Conservation (phyloP, 495 filamentous ascomycete species). For the Talaromyces nanjingensis region DNA sequence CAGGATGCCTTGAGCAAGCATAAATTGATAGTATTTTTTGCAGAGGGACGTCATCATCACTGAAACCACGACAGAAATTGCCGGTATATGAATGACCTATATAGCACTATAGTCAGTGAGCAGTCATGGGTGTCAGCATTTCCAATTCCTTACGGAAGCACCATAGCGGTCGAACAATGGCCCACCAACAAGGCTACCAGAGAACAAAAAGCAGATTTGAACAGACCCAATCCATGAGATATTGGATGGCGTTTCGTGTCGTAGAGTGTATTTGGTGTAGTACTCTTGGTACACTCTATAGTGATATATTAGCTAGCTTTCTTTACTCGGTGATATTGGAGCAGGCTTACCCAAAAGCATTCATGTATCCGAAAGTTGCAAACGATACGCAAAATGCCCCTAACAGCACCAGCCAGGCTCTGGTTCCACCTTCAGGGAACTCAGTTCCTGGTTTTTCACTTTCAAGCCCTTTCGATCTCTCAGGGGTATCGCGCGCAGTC, state of each 20-base stretch:
- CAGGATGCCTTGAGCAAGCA: conserved; percentile 48
- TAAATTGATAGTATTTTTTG: conserved; percentile 47
- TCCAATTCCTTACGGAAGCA: conserved; percentile 3
- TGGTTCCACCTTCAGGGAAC: conserved; percentile 47
- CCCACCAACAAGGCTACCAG: conserved; percentile 32
- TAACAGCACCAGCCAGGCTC: conserved; percentile 50
- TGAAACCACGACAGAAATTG: conserved; percentile 13
- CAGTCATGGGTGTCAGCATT: conserved; percentile 10
- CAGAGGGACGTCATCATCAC: conserved; percentile 46
- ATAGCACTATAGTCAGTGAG: not conserved
- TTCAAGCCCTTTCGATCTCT: not conserved
- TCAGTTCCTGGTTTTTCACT: not conserved
- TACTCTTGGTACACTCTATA: conserved; percentile 10
- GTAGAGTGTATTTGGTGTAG: not conserved
- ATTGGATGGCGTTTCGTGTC: conserved; percentile 26
- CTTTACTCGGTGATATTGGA: conserved; percentile 38
- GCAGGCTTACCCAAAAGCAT: conserved; percentile 43
- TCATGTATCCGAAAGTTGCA: conserved; percentile 33
- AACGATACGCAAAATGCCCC: conserved; percentile 50
- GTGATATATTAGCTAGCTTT: conserved; percentile 17
- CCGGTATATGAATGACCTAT: conserved; percentile 11
- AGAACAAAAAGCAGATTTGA: conserved; percentile 37
- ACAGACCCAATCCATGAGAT: conserved; percentile 51
- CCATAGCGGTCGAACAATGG: conserved; percentile 20
- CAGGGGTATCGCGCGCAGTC: not conserved